Percentiles rank a stretch among this genome's conserved stretches.
Evolutionary conservation across 331 rosid genomes (phyloP).

Genomic region (Quercus tomentella): DNA sequence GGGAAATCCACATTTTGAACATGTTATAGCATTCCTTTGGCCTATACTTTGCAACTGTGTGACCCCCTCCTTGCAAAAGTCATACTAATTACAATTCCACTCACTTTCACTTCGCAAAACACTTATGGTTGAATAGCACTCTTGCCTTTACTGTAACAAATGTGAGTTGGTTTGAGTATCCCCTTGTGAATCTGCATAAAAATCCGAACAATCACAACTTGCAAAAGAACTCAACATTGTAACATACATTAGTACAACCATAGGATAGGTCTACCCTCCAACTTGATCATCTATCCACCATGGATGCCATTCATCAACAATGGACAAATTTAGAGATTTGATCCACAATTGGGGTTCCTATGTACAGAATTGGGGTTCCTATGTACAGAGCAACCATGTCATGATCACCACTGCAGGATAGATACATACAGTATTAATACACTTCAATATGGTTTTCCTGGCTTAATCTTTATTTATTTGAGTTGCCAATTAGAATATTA

Average conservation of each 20-base stretch:
- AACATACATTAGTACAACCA: neutral
- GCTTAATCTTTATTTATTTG: no score
- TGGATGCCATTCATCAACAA: conserved; percentile 5
- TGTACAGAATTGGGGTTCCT: neutral
- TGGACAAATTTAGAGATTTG: conserved; percentile 16
- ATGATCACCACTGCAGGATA: neutral
- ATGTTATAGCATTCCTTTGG: conserved; percentile 26
- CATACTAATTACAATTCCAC: neutral
- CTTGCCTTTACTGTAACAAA: conserved; percentile 22
- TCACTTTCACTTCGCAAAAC: neutral
- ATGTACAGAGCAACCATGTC: conserved; percentile 1
- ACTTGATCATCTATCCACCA: conserved; percentile 21
- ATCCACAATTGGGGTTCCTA: conserved; percentile 26
- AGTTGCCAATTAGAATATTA: neutral
- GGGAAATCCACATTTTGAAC: conserved; percentile 18
- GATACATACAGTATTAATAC: no score
- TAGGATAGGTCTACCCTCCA: conserved; percentile 1
- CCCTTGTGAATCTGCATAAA: neutral
- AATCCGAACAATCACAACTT: neutral
- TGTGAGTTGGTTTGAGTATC: conserved; percentile 15
- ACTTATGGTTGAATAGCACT: neutral
- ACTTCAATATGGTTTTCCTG: no score
- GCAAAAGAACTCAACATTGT: neutral
- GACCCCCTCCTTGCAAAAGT: conserved; percentile 16
- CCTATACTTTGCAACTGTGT: conserved; percentile 15